Conservation (phyloP, 139 green algal species). For the Microglena sp. region DNA sequence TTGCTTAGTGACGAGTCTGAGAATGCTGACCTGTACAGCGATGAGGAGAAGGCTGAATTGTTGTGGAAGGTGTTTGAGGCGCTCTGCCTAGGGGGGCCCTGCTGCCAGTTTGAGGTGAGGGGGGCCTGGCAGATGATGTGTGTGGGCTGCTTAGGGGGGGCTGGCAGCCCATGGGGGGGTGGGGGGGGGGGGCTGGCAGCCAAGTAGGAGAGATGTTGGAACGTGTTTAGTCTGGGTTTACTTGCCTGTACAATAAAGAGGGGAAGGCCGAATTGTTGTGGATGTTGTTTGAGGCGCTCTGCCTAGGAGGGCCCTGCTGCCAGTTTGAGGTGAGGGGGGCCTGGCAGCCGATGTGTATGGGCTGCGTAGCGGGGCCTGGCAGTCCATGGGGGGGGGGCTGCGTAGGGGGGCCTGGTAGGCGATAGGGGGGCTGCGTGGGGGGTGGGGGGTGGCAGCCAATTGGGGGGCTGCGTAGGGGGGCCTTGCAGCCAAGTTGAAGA, state of each 20-base stretch:
- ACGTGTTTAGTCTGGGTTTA: constrained; percentile 34
- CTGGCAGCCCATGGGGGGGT: no score
- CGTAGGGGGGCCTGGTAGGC: no score
- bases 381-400: no score
- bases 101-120: constrained; percentile 49
- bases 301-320: constrained; percentile 37
- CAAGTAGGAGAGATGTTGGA: constrained; percentile 46
- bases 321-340: constrained; percentile 51
- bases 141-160: no score
- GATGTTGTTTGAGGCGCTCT: constrained; percentile 37
- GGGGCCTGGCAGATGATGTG: no score
- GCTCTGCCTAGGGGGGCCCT: constrained; percentile 31
- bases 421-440: no score
- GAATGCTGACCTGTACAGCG: constrained; percentile 33
- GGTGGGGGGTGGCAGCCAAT: no score
- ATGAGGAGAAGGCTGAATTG: constrained; percentile 32
- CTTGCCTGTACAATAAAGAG: constrained; percentile 27
- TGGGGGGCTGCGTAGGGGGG: no score
- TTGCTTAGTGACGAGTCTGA: constrained; percentile 43
- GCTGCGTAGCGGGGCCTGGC: no score
- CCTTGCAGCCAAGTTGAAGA: no score
- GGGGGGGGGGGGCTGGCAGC: no score
- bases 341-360: no score
- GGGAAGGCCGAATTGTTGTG: constrained; percentile 41
- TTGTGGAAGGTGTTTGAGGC: constrained; percentile 44